These are phyloP conservation scores for Monosporozyma solicola DNA, from an alignment of 805 yeast species.

Conservation along the genomic window DNA sequence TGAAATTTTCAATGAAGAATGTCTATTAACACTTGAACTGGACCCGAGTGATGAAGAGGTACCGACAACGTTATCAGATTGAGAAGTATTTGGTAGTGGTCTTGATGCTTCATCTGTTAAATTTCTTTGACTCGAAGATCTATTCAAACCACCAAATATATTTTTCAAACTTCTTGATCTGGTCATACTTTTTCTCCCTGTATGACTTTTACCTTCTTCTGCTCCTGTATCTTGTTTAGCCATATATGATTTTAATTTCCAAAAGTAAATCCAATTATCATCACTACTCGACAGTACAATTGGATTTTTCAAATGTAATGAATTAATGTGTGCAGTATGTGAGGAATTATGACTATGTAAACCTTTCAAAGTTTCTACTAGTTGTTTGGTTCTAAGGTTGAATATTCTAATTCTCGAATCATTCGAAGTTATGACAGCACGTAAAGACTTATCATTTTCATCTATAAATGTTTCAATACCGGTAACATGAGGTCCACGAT, in stretches of 20 bases:
- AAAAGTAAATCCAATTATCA: slow-evolving; percentile 76
- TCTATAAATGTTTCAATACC: slow-evolving; percentile 51
- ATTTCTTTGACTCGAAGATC: slow-evolving; percentile 6
- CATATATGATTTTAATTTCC: slow-evolving; percentile 45
- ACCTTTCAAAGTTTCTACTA: slow-evolving; percentile 68
- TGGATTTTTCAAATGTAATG: slow-evolving; percentile 6
- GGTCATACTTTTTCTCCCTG: slow-evolving; percentile 1
- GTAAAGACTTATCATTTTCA: slow-evolving; percentile 25
- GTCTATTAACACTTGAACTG: neutral
- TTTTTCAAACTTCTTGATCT: slow-evolving; percentile 12
- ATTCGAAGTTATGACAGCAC: slow-evolving; percentile 61
- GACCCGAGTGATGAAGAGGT: neutral
- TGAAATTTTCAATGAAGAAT: neutral
- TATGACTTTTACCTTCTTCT: neutral
- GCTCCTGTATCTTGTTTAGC: neutral
- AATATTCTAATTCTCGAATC: slow-evolving; percentile 71
- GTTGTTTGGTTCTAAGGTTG: slow-evolving; percentile 41
- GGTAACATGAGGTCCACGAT: slow-evolving; percentile 54
- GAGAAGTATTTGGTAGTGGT: neutral
- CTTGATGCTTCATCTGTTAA: slow-evolving; percentile 1
- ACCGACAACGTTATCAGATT: neutral
- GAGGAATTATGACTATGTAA: slow-evolving; percentile 60
- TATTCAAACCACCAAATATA: slow-evolving; percentile 7
- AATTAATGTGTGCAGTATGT: slow-evolving; percentile 42
- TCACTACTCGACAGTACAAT: slow-evolving; percentile 69